Percentiles rank a stretch among this genome's conserved stretches.
Evolutionary conservation across 1,284 basidiomycete genomes (phyloP).

Genomic region (Puccinia polysora): DNA sequence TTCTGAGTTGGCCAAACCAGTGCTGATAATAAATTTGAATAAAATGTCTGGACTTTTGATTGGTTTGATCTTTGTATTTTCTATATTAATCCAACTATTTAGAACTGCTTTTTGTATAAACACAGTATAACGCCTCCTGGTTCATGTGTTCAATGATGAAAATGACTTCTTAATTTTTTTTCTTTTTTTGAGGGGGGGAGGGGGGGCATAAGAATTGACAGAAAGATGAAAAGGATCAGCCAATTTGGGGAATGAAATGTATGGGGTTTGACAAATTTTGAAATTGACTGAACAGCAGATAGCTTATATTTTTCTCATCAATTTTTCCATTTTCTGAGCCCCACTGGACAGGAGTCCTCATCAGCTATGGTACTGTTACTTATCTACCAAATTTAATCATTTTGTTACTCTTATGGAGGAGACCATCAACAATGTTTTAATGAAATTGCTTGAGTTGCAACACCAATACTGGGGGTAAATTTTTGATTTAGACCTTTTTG

Average conservation of each 20-base stretch:
- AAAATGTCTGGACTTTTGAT: neutral
- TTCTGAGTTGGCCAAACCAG: too few relatives aligned
- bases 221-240: neutral
- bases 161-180: slow-evolving; percentile 65
- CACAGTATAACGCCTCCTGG: slow-evolving; percentile 90
- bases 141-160: slow-evolving; percentile 87
- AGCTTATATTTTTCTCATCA: slow-evolving; percentile 63
- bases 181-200: too few relatives aligned
- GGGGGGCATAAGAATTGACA: slow-evolving; percentile 1
- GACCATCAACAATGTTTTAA: slow-evolving; percentile 70
- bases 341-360: slow-evolving; percentile 48
- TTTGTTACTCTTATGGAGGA: slow-evolving; percentile 79
- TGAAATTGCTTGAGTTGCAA: slow-evolving; percentile 90
- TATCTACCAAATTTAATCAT: slow-evolving; percentile 72
- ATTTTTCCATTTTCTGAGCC: slow-evolving; percentile 5
- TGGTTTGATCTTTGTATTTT: slow-evolving; percentile 63
- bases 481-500: slow-evolving; percentile 81
- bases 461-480: slow-evolving; percentile 76
- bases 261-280: neutral
- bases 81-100: slow-evolving; percentile 79
- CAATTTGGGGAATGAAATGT: neutral
- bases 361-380: slow-evolving; percentile 68
- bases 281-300: slow-evolving; percentile 66
- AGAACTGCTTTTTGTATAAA: slow-evolving; percentile 60
- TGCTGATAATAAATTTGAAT: too few relatives aligned